Conservation (phyloP, 106 monocot genomes). For the Xerophyta viscosa region DNA sequence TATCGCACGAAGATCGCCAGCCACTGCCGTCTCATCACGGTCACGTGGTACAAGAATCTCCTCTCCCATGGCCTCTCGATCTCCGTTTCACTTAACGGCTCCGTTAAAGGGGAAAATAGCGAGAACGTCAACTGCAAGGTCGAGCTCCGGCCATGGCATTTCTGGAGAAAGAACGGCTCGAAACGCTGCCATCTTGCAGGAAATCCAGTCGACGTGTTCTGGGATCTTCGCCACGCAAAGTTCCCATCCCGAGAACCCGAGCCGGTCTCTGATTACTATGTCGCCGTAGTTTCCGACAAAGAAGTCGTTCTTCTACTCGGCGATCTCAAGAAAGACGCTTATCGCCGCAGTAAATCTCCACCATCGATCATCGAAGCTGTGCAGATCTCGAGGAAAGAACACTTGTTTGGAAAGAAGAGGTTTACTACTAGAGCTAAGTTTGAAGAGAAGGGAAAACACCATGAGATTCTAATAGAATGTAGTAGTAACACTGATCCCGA, state of each 20-base stretch:
- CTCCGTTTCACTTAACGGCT: conserved; percentile 31
- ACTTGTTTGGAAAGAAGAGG: conserved; percentile 61
- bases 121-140: conserved; percentile 29
- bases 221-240: conserved; percentile 60
- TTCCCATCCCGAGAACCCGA: conserved; percentile 42
- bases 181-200: conserved; percentile 27
- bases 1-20: conserved; percentile 57
- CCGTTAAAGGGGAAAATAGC: background rate
- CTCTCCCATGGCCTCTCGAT: conserved; percentile 54
- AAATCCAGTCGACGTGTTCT: conserved; percentile 35
- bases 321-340: conserved; percentile 51
- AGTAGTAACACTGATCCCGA: conserved; percentile 13
- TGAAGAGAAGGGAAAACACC: conserved; percentile 28
- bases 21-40: conserved; percentile 33
- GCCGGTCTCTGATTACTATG: conserved; percentile 61
- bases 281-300: conserved; percentile 44
- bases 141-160: conserved; percentile 65
- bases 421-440: conserved; percentile 46
- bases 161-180: conserved; percentile 60
- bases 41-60: conserved; percentile 66
- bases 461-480: conserved; percentile 53
- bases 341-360: conserved; percentile 8
- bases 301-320: conserved; percentile 56
- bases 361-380: conserved; percentile 41
- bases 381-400: conserved; percentile 47